These are phyloP conservation scores for Nakazawaea wyomingensis DNA, from an alignment of 805 yeast species.

Conservation along the genomic window DNA sequence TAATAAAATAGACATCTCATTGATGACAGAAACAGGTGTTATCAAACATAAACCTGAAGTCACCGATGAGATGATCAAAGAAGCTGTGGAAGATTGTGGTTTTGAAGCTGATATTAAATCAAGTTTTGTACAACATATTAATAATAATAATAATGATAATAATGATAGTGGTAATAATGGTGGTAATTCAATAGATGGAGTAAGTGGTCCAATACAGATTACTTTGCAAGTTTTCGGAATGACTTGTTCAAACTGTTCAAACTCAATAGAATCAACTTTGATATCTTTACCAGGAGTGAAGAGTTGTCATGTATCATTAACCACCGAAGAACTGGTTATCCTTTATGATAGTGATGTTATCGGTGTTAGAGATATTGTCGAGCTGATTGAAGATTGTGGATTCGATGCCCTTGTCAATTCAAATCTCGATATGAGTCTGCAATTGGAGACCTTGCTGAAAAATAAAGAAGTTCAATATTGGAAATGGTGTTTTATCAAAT, in stretches of 20 bases:
- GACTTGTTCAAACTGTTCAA: slow-evolving; percentile 55
- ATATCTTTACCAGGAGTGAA: slow-evolving; percentile 40
- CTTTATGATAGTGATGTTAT: slow-evolving; percentile 42
- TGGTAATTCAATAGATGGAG: no score
- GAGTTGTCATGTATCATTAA: slow-evolving; percentile 42
- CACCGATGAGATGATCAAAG: slow-evolving; percentile 33
- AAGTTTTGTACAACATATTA: slow-evolving; percentile 3
- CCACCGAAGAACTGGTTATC: slow-evolving; percentile 51
- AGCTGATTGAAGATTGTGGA: slow-evolving; percentile 44
- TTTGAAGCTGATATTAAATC: slow-evolving; percentile 37
- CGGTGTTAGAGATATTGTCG: slow-evolving; percentile 64
- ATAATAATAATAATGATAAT: neutral
- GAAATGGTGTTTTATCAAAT: slow-evolving; percentile 48
- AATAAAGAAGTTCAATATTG: slow-evolving; percentile 70
- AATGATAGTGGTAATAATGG: slow-evolving; percentile 11
- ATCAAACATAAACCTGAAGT: slow-evolving; percentile 41
- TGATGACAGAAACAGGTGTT: slow-evolving; percentile 69
- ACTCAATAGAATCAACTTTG: slow-evolving; percentile 44
- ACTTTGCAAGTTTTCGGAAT: slow-evolving; percentile 47
- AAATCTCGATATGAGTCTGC: slow-evolving; percentile 57
- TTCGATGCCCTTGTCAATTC: slow-evolving; percentile 45
- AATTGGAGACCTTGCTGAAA: slow-evolving; percentile 62
- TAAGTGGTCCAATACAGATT: slow-evolving; percentile 12
- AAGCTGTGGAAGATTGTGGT: slow-evolving; percentile 70
- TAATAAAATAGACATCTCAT: slow-evolving; percentile 52